These are phyloP conservation scores for Pichia occidentalis DNA, from an alignment of 805 yeast genomes.

Conservation along the genomic window DNA sequence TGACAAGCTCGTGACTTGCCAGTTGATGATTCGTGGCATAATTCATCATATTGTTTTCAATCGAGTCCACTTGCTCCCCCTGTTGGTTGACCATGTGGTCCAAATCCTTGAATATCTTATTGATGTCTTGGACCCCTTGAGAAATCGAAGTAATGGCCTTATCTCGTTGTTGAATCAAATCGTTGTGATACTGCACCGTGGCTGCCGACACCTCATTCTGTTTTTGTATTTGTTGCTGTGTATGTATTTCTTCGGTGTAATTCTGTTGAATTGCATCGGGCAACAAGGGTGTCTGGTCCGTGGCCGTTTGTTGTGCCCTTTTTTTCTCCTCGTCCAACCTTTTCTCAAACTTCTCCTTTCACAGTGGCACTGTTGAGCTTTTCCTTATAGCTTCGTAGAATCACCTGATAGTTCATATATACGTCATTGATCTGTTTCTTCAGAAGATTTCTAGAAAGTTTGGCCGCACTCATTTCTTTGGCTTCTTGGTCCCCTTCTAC, in stretches of 20 bases:
- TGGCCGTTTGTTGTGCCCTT: background rate
- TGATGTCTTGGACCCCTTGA: conserved; percentile 76
- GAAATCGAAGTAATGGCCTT: conserved; percentile 66
- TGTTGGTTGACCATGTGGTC: conserved; percentile 76
- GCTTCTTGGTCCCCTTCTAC: background rate
- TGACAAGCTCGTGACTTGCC: conserved; percentile 63
- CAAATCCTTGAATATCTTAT: conserved; percentile 76
- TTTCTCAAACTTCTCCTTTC: conserved; percentile 24
- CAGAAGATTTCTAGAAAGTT: conserved; percentile 45
- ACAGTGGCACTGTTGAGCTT: conserved; percentile 36
- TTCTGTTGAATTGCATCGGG: background rate
- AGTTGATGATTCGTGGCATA: conserved; percentile 58
- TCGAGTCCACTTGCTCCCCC: conserved; percentile 75
- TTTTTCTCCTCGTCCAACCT: conserved; percentile 12
- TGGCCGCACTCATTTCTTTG: conserved; percentile 13
- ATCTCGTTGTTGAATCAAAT: conserved; percentile 66
- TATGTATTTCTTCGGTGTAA: conserved; percentile 21
- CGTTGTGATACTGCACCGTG: conserved; percentile 56
- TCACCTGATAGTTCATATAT: conserved; percentile 36
- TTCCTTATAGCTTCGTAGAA: conserved; percentile 44
- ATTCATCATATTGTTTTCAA: conserved; percentile 70
- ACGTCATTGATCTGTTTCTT: conserved; percentile 50
- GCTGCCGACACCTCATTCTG: conserved; percentile 33
- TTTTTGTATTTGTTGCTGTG: conserved; percentile 27
- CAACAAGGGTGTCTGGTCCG: conserved; percentile 6